Evolutionary conservation across 345 rosid species (phyloP).

Genomic region (Lumnitzera littorea): DNA sequence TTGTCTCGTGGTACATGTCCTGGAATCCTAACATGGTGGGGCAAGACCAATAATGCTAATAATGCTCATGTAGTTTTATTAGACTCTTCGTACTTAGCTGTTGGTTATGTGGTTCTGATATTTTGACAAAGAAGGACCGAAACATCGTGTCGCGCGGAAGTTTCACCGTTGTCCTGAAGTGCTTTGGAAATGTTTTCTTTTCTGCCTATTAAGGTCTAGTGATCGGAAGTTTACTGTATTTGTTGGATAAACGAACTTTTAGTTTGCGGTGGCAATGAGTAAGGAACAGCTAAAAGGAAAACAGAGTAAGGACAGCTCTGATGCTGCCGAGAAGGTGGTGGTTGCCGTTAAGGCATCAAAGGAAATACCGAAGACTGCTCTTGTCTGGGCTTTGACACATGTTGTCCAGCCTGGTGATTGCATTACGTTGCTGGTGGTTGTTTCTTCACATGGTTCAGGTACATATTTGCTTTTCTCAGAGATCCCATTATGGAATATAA

Average conservation of each 20-base stretch:
- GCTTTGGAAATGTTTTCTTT: constrained; percentile 5
- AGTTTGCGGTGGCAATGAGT: constrained; percentile 39
- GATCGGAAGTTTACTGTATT: constrained; percentile 16
- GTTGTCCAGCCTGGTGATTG: constrained; percentile 93
- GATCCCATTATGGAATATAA: too few relatives aligned
- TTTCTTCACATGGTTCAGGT: constrained; percentile 71
- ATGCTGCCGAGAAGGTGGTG: constrained; percentile 67
- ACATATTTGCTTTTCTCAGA: not conserved
- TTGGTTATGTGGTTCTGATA: not conserved
- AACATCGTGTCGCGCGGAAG: constrained; percentile 5
- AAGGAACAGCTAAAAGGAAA: constrained; percentile 47
- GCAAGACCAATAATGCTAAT: constrained; percentile 29
- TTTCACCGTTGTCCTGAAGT: constrained; percentile 1
- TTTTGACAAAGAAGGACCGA: constrained; percentile 3
- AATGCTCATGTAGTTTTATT: constrained; percentile 5
- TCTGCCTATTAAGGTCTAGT: constrained; percentile 8
- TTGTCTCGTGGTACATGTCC: constrained; percentile 24
- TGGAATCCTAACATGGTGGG: constrained; percentile 28
- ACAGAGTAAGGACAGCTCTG: constrained; percentile 42
- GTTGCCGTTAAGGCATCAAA: constrained; percentile 96
- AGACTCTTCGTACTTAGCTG: too few relatives aligned
- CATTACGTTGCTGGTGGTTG: constrained; percentile 85
- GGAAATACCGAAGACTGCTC: constrained; percentile 85
- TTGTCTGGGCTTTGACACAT: constrained; percentile 98
- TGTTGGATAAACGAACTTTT: constrained; percentile 7